Percentiles rank a stretch among this genome's conserved stretches.
phyloP scores from a whole-genome alignment of 495 filamentous ascomycete species.

The Penicillium canariense region DNA sequence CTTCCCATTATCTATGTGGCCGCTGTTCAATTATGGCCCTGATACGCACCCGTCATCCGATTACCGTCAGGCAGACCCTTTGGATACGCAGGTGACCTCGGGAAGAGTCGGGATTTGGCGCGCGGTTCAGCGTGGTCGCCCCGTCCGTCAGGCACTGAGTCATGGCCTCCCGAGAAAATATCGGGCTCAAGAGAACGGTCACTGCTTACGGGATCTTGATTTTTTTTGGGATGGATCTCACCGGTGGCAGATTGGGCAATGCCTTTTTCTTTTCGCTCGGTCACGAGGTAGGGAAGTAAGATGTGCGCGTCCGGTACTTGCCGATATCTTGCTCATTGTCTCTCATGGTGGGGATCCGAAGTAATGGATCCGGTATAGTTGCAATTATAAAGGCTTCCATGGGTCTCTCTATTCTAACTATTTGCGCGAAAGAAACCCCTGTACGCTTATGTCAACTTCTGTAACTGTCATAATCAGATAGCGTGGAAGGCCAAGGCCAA shows the following conservation, averaged over 20 bases:
- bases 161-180: constrained; percentile 28
- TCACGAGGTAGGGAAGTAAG: not conserved
- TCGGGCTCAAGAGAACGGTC: constrained; percentile 13
- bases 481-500: too few species aligned
- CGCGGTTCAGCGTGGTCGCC: not conserved
- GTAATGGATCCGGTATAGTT: not conserved
- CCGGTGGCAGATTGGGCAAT: constrained; percentile 7
- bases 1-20: constrained; percentile 29
- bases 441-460: too few species aligned
- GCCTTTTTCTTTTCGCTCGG: too few species aligned
- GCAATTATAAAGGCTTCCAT: too few species aligned
- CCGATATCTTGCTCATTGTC: constrained; percentile 9
- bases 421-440: too few species aligned
- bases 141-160: constrained; percentile 9
- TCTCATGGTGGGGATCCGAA: not conserved
- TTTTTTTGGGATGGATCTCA: constrained; percentile 8
- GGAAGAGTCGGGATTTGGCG: constrained; percentile 24
- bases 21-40: not conserved
- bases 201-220: not conserved
- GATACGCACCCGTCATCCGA: not conserved
- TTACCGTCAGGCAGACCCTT: not conserved
- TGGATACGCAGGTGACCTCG: constrained; percentile 31
- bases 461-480: too few species aligned
- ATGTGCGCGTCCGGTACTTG: constrained; percentile 3
- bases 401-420: too few species aligned